phyloP scores from a whole-genome alignment of 2,329 filamentous ascomycete species.

The Aspergillus aculeatus region DNA sequence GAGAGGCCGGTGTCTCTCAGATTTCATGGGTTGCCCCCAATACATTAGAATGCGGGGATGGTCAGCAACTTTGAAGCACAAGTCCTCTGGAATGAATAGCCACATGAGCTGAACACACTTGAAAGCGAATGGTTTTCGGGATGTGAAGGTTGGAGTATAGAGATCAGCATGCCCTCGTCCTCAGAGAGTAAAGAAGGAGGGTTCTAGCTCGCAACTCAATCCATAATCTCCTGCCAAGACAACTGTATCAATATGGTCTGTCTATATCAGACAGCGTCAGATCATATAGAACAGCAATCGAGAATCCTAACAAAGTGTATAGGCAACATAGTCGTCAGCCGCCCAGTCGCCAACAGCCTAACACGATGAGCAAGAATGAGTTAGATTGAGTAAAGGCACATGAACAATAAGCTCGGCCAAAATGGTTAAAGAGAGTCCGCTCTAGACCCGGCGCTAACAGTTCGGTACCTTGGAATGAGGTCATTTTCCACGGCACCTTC shows the following conservation, averaged over 20 bases:
- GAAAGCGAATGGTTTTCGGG: not conserved
- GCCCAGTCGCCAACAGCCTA: not conserved
- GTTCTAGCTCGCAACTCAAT: no score
- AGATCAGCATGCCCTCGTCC: no score
- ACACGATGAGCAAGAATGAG: no score
- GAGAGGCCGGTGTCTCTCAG: not conserved
- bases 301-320: not conserved
- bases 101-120: not conserved
- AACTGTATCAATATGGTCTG: not conserved
- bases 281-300: not conserved
- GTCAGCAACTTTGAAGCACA: not conserved
- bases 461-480: conserved; percentile 21
- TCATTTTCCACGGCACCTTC: conserved; percentile 16
- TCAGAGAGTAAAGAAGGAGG: no score
- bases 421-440: conserved; percentile 1
- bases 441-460: conserved; percentile 16
- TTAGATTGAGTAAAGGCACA: no score
- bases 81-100: not conserved
- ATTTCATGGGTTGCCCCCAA: not conserved
- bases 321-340: not conserved
- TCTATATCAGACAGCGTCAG: not conserved
- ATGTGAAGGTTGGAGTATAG: not conserved
- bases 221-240: not conserved
- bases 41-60: not conserved
- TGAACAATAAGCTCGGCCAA: not conserved